Evolutionary conservation across 1,139 yeast genomes (phyloP).

Genomic region (Wickerhamomyces sp.): DNA sequence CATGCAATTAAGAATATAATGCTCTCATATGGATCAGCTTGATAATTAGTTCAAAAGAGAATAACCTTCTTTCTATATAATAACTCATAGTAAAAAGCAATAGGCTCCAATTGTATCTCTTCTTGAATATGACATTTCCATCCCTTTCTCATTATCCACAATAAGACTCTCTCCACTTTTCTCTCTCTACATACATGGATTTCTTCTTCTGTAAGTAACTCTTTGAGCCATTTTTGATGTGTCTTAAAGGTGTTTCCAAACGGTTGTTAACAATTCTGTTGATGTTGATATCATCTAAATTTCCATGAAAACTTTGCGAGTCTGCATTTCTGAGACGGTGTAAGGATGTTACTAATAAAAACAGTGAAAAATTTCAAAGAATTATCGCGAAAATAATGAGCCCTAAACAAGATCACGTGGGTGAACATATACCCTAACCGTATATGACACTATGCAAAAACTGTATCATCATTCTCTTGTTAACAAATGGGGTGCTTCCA

Average conservation of each 20-base stretch:
- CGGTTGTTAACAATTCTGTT: neutral
- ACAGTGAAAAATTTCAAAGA: neutral
- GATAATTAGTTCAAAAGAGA: too few relatives aligned
- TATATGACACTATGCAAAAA: too few relatives aligned
- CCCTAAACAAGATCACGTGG: conserved; percentile 17
- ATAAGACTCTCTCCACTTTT: neutral
- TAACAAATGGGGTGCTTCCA: too few relatives aligned
- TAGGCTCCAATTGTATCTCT: too few relatives aligned
- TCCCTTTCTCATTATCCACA: neutral
- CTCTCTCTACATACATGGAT: conserved; percentile 56
- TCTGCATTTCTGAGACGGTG: conserved; percentile 1
- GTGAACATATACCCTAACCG: neutral
- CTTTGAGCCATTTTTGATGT: conserved; percentile 62
- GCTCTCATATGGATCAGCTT: too few relatives aligned
- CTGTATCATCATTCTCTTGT: too few relatives aligned
- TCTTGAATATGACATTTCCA: neutral
- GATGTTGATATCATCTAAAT: conserved; percentile 1
- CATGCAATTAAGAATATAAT: too few relatives aligned
- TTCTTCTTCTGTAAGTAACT: conserved; percentile 80
- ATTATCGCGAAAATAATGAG: neutral
- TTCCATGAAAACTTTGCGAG: conserved; percentile 8
- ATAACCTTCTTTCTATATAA: too few relatives aligned
- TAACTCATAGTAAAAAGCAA: too few relatives aligned
- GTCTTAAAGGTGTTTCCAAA: conserved; percentile 10
- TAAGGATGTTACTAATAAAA: conserved; percentile 1